Base-by-base conservation (phyloP, 2,329 filamentous ascomycete species). In the Pseudogymnoascus sp. region DNA sequence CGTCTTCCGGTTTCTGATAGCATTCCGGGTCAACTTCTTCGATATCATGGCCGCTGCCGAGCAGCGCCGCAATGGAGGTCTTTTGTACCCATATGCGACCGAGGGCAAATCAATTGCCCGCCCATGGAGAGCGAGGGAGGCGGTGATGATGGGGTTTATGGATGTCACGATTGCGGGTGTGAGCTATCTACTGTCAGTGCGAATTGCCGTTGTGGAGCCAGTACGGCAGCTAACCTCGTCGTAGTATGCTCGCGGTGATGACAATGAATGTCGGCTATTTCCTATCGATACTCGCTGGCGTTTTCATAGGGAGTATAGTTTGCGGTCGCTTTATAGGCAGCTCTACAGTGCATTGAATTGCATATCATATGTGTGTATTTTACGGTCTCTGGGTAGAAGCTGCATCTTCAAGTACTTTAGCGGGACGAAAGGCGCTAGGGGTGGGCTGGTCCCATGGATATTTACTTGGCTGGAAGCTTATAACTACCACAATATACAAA, bases 221-320 rank as follows among this genome's bases (percentile, higher is more conserved):
- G 13, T 65, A 21, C 59, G 54, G 60, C 57, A 63, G 31, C 63
- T 62, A 44, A 60, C 63, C 62, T 40, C 11, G 10, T 13, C 58
- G 37, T 66, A 95, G 90, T 64, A 96, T 96, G 91, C 76, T 95
- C 75, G 89, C 88, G 11, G 88, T 94, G 70, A 96, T 93, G 89
- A 91, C 89, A 1, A 84, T 89, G 76, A 92, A 93, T 67, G 82
- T 92, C 15, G 89, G 89, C 7, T 93, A 92, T 72, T 92, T 92
- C 71, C 75, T 90, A 61, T 90, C 88, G 0, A 81, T 92, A 17
- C 79, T 93, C 15, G 85, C 78, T 5, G 86, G 87, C 15, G 81
- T 88, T 2, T 96, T 96, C 69, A 70, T 93, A 17, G 92, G 92
- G 36, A 93, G 92, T 70, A 75, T 96, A 26, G 61, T 61, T 13